Conservation (phyloP, 2,329 filamentous ascomycete species). For the Scytalidium lignicola region DNA sequence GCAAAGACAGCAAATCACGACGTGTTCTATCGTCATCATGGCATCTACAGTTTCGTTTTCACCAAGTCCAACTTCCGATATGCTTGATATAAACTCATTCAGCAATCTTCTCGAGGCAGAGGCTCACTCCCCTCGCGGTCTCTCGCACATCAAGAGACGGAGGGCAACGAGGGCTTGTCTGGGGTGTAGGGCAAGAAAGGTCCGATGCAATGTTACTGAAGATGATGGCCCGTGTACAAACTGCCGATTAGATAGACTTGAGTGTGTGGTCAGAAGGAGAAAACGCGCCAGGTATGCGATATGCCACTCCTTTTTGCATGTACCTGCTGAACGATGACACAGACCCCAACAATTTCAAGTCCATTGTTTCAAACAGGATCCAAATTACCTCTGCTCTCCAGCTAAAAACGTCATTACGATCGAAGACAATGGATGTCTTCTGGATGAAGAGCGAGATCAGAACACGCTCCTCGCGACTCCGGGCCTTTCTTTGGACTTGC, state of each 20-base stretch:
- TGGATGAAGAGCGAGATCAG: neutral
- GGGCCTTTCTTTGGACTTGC: neutral
- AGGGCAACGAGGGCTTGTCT: constrained; percentile 1
- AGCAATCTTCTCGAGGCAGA: neutral
- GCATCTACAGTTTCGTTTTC: neutral
- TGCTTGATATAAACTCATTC: neutral
- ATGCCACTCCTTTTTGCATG: constrained; percentile 15
- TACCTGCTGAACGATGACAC: constrained; percentile 17
- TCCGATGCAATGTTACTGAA: neutral
- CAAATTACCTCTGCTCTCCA: neutral
- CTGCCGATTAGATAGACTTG: neutral
- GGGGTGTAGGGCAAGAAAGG: constrained; percentile 2
- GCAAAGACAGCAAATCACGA: neutral
- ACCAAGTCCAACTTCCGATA: neutral
- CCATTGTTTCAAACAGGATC: neutral
- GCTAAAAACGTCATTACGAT: neutral
- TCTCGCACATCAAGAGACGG: neutral
- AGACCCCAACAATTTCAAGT: constrained; percentile 3
- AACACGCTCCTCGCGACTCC: neutral
- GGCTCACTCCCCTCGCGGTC: neutral
- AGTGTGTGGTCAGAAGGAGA: neutral
- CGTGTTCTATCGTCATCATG: neutral
- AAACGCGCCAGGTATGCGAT: constrained; percentile 11
- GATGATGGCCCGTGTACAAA: constrained; percentile 1
- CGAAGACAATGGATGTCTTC: neutral